Conservation (phyloP, 1,284 basidiomycete species). For the Retiboletus fuscus region DNA sequence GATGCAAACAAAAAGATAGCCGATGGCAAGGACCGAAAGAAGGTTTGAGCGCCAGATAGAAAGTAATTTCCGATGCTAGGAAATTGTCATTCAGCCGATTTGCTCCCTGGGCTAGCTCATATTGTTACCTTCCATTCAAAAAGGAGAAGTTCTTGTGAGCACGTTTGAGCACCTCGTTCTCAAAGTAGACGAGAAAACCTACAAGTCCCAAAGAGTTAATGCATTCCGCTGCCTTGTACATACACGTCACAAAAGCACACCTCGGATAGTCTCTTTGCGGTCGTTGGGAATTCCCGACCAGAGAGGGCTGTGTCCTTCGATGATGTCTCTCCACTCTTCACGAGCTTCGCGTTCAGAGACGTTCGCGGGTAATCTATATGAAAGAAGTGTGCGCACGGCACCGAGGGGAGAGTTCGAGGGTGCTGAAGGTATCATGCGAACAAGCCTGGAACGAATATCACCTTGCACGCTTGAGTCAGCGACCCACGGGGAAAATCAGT, state of each 20-base stretch:
- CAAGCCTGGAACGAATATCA: constrained; percentile 84
- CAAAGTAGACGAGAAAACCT: constrained; percentile 93
- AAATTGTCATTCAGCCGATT: constrained; percentile 19
- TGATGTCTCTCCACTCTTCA: constrained; percentile 91
- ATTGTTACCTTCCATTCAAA: constrained; percentile 80
- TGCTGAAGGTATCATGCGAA: constrained; percentile 81
- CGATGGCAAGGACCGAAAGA: constrained; percentile 91
- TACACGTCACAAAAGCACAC: constrained; percentile 52
- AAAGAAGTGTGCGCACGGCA: constrained; percentile 80
- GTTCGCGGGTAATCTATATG: constrained; percentile 81
- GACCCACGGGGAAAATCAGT: constrained; percentile 20
- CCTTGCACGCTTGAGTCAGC: constrained; percentile 57
- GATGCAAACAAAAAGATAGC: constrained; percentile 97
- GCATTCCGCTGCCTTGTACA: constrained; percentile 10
- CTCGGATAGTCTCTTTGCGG: constrained; percentile 90
- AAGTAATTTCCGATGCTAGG: constrained; percentile 89
- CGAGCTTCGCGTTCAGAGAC: constrained; percentile 82
- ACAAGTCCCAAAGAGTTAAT: constrained; percentile 12
- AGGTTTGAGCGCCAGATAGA: constrained; percentile 84
- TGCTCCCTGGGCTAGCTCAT: constrained; percentile 26
- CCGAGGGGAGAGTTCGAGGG: constrained; percentile 69
- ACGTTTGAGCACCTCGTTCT: constrained; percentile 85
- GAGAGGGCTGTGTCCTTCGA: constrained; percentile 87
- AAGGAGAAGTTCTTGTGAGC: constrained; percentile 95
- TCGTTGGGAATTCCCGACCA: constrained; percentile 94